Percentiles rank a stretch among this genome's conserved stretches.
Evolutionary conservation across 345 rosid genomes (phyloP).

Genomic region (Heritiera fomes): DNA sequence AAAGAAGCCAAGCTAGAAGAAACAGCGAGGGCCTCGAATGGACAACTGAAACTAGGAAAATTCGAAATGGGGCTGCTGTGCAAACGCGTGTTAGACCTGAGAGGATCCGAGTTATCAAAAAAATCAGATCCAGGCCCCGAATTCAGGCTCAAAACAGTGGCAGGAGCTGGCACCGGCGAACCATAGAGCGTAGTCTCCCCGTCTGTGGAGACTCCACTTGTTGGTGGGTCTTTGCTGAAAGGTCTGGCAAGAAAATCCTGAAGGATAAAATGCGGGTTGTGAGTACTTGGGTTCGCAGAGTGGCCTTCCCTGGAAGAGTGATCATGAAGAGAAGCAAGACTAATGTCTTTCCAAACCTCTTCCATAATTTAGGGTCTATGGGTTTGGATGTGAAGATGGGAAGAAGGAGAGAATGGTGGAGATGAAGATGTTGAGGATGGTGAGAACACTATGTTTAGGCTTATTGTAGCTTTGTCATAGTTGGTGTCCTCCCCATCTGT

Average conservation of each 20-base stretch:
- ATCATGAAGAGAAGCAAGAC: conserved; percentile 48
- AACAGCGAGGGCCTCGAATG: conserved; percentile 42
- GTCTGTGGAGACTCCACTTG: conserved; percentile 21
- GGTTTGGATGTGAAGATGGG: not conserved
- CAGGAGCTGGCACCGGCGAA: conserved; percentile 39
- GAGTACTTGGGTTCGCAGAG: conserved; percentile 28
- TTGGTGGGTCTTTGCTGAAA: conserved; percentile 32
- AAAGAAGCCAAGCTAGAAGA: conserved; percentile 32
- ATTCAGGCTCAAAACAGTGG: conserved; percentile 61
- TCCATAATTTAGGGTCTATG: conserved; percentile 53
- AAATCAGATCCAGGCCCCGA: conserved; percentile 52
- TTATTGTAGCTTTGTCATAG: not conserved
- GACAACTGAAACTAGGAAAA: conserved; percentile 31
- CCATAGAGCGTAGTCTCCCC: conserved; percentile 21
- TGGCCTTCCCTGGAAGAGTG: conserved; percentile 28
- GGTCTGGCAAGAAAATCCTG: conserved; percentile 69
- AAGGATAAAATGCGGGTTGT: conserved; percentile 46
- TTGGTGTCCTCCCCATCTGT: not conserved
- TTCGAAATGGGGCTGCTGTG: conserved; percentile 29
- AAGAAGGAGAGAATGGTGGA: not conserved
- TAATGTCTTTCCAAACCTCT: conserved; percentile 83
- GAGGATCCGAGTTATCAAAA: conserved; percentile 41
- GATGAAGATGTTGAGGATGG: conserved; percentile 19
- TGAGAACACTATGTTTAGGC: not conserved
- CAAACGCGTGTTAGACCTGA: conserved; percentile 30